Evolutionary conservation across 2,329 filamentous ascomycete genomes (phyloP), one percentile per base, ranked within the genome.

Genomic region (Pseudocercospora cruenta): DNA sequence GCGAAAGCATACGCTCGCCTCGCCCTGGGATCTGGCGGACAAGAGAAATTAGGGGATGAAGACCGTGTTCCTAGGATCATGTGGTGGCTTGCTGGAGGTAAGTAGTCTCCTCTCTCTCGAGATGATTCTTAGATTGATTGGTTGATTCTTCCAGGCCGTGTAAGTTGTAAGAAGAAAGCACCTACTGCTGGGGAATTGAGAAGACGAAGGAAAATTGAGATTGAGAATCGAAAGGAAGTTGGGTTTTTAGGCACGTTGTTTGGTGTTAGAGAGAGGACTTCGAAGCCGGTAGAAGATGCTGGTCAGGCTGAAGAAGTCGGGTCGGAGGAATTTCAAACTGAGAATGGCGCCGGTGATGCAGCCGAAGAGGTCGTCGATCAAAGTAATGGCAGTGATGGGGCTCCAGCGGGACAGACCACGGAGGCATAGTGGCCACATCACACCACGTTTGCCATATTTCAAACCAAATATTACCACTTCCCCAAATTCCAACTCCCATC

Each of bases 11-110:
- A 63, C 36, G 26, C 47, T 4, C 16, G 62, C 3, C 43, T 53
- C 36, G n/a, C 36, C 4, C 39, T 54, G 3, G 58, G 19, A n/a
- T 54, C 51, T 14, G 10, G n/a, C 1, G 24, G 36, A 10, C 14
- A 26, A 19, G 22, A 49, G n/a, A 54, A 49, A 5, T 47, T 67
- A 5, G 19, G 9, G 1, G 61, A 67, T 49, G 65, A 61, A 24
- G 65, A 67, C 47, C 61, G 61, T 2, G 61, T 67, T 3, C 61
- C 65, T 5, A 58, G 43, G 21, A n/a, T 60, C 4, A 31, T 67
- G 6, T 67, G 61, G 55, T 67, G 61, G 61, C 58, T 67, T 14
- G 62, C 61, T 43, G 65, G 65, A 33, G 65, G 55, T 58, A 10
- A 22, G 16, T 19, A 10, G 7, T 36, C 19, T 26, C 9, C 54